Evolutionary conservation across 192 early-diverging fungal species (phyloP), one percentile per base, ranked within the genome.

Genomic region (Umbelopsis sp.): DNA sequence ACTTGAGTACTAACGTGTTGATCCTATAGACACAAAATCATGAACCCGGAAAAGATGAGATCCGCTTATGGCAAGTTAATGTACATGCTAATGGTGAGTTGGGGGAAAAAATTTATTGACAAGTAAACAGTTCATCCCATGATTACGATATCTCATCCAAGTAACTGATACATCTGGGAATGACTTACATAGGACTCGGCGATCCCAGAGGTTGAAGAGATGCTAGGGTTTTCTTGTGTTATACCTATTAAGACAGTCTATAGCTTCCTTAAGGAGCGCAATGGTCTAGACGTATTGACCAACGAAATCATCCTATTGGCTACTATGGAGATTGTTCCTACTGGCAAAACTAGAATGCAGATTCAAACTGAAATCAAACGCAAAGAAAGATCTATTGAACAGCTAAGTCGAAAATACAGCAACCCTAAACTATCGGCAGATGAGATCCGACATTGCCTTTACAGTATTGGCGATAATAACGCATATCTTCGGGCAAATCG

Each of bases 391-490:
- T 94, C 96, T 2, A 93, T 99, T 69, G 96, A 98, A 77, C 66
- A 79, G 16, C 81, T 99, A 68, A 91, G 91, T 71, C 83, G 87
- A 45, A 92, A 93, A 45, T 98, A 97, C 70, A 89, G 89, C 7
- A 83, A 75, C 25, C 53, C 72, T 8, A 78, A 84, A 8, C 80
- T 94, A 38, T 73, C 86, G 4, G 75, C 79, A 0, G 94, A 95
- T 34, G 86, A 84, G 45, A 92, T 99, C 71, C 82, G 84, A 43
- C 89, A 89, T 66, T 97, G 96, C 72, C 84, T 99, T 21, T 97
- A 99, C 80, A 94, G 92, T 65, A 98, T 99, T 75, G 98, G 98
- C 65, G 98, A 99, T 74, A 98, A 99, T 79, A 93, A 98, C 81
- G 89, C 93, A 32, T 99, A 94, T 82, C 81, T 99, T 77, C 81